These are phyloP conservation scores for Niveomyces coronatus DNA, from an alignment of 2,329 filamentous ascomycete species.

Conservation along the genomic window DNA sequence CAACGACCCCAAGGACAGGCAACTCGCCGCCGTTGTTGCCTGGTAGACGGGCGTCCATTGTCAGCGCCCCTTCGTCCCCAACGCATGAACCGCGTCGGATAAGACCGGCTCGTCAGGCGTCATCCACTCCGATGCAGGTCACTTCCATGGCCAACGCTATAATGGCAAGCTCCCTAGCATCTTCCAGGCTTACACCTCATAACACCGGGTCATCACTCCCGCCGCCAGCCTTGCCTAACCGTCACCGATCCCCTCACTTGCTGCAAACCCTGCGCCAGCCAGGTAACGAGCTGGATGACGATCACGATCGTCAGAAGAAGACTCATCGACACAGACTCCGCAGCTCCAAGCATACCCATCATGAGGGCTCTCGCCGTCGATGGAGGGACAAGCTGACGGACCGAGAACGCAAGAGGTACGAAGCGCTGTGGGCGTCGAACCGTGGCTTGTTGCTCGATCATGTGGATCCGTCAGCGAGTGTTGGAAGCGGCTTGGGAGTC, in stretches of 20 bases:
- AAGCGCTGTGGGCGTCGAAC: constrained; percentile 78
- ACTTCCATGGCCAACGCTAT: constrained; percentile 64
- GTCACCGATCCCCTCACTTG: constrained; percentile 42
- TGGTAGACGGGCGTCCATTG: constrained; percentile 11
- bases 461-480: constrained; percentile 11
- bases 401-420: constrained; percentile 67
- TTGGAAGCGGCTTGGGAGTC: constrained; percentile 12
- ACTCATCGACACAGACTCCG: constrained; percentile 43
- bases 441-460: constrained; percentile 43
- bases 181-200: constrained; percentile 41
- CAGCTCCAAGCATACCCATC: constrained; percentile 55
- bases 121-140: constrained; percentile 37
- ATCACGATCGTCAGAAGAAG: constrained; percentile 41
- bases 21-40: constrained; percentile 13
- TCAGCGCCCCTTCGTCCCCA: constrained; percentile 25
- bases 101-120: constrained; percentile 17
- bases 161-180: constrained; percentile 62
- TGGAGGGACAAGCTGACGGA: constrained; percentile 69
- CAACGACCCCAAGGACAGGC: constrained; percentile 5
- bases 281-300: constrained; percentile 40
- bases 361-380: constrained; percentile 63
- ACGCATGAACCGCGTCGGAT: constrained; percentile 24
- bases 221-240: constrained; percentile 27
- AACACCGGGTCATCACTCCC: constrained; percentile 26
- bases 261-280: constrained; percentile 56